These are phyloP conservation scores for Apophysomyces sp. DNA, from an alignment of 371 early-diverging fungal species.

Conservation along the genomic window DNA sequence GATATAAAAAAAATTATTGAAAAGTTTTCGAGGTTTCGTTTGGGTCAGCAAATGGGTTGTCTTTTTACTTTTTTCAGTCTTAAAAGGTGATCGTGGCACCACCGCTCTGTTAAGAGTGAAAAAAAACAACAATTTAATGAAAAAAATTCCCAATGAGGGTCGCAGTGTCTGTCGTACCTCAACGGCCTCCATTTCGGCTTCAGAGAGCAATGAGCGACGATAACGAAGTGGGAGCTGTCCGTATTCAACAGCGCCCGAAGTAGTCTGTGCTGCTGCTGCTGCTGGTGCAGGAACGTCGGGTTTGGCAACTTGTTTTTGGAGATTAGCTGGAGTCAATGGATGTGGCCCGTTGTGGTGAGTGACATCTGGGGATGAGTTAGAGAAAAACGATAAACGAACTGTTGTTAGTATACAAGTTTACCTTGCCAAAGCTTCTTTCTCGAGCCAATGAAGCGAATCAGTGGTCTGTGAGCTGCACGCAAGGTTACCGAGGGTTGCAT, in stretches of 20 bases:
- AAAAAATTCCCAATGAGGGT: neutral
- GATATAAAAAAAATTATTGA: neutral
- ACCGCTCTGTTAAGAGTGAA: conserved; percentile 29
- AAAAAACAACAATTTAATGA: neutral
- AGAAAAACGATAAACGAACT: neutral
- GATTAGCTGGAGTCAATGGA: conserved; percentile 46
- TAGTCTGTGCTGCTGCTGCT: conserved; percentile 2
- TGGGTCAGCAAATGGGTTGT: neutral
- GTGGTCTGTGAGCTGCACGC: conserved; percentile 48
- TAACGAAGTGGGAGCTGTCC: conserved; percentile 40
- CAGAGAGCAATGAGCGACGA: conserved; percentile 33
- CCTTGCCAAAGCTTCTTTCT: conserved; percentile 49
- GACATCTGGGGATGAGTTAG: conserved; percentile 18
- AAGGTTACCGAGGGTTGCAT: conserved; percentile 41
- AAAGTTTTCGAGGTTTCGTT: neutral
- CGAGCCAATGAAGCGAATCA: conserved; percentile 51
- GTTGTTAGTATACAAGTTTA: conserved; percentile 5
- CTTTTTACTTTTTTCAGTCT: neutral
- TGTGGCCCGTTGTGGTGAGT: conserved; percentile 45
- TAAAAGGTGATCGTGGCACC: conserved; percentile 34
- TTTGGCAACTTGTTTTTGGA: conserved; percentile 46
- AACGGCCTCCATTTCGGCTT: conserved; percentile 51
- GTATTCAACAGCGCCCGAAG: conserved; percentile 29
- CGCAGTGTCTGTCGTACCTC: conserved; percentile 28
- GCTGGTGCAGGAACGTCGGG: conserved; percentile 18